A percentile compares a stretch with the other conserved stretches of the same genome.
Evolutionary conservation across 2,329 filamentous ascomycete genomes (phyloP).

Genomic region (Diplodia seriata): DNA sequence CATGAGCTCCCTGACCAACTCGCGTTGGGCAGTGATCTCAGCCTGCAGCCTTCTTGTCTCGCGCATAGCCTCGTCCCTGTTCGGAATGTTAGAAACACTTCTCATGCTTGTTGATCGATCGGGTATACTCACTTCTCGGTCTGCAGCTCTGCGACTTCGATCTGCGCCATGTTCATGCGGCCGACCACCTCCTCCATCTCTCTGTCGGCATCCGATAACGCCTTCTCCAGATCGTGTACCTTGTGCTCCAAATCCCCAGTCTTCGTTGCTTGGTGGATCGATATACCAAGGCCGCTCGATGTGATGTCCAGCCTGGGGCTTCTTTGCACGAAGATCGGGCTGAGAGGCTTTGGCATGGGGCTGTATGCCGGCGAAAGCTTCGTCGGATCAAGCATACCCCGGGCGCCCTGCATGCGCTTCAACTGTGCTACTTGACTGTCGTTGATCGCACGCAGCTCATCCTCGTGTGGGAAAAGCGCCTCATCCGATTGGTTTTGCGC

Average conservation of each 20-base stretch:
- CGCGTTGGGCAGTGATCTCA: constrained; percentile 68
- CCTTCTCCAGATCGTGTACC: constrained; percentile 84
- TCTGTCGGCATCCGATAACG: constrained; percentile 74
- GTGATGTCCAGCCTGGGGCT: constrained; percentile 67
- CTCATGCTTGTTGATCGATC: neutral
- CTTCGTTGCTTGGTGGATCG: constrained; percentile 72
- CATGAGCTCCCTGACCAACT: constrained; percentile 63
- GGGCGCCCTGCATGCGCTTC: constrained; percentile 67
- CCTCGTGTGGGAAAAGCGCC: constrained; percentile 81
- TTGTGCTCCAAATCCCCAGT: constrained; percentile 77
- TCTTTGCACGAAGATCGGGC: constrained; percentile 67
- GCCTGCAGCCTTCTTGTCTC: constrained; percentile 74
- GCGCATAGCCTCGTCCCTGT: constrained; percentile 73
- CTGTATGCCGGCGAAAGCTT: constrained; percentile 49
- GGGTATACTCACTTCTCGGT: constrained; percentile 61
- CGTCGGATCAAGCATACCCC: constrained; percentile 37
- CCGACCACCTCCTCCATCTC: constrained; percentile 86
- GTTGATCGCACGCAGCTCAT: constrained; percentile 77
- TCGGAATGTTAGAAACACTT: constrained; percentile 5
- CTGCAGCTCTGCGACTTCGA: constrained; percentile 81
- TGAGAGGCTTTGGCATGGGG: constrained; percentile 63
- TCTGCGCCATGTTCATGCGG: constrained; percentile 82
- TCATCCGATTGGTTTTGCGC: constrained; percentile 90
- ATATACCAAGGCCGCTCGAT: constrained; percentile 65
- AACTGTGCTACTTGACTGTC: constrained; percentile 81